Evolutionary conservation across 441 rosid species (phyloP).

Genomic region (Erysimum pusillum): DNA sequence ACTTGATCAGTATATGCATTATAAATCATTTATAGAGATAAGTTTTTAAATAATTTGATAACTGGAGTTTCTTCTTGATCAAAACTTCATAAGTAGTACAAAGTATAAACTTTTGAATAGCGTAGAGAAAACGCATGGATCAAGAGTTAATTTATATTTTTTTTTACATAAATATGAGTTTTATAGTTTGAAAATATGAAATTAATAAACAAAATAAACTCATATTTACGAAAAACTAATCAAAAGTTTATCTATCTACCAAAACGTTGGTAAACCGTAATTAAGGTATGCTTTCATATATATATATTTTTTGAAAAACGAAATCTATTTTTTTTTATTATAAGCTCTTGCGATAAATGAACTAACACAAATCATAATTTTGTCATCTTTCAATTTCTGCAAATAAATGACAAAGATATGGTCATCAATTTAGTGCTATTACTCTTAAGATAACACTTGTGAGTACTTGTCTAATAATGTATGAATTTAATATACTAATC

Average conservation of each 20-base stretch:
- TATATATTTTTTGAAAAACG: too few species aligned
- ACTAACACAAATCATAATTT: background rate
- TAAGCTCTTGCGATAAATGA: background rate
- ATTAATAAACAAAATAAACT: too few species aligned
- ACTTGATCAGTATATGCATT: conserved; percentile 3
- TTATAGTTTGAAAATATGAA: too few species aligned
- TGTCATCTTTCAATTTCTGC: background rate
- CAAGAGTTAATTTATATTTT: too few species aligned
- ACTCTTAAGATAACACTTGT: background rate
- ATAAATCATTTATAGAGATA: background rate
- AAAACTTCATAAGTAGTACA: background rate
- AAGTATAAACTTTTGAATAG: conserved; percentile 5
- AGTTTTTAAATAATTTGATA: background rate
- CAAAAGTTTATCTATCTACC: too few species aligned
- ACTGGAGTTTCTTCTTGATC: background rate
- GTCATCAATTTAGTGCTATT: background rate
- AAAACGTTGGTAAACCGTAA: background rate
- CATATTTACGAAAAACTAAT: too few species aligned
- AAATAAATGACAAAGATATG: background rate
- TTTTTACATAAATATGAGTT: too few species aligned
- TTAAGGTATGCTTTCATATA: background rate
- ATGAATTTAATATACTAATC: conserved; percentile 15
- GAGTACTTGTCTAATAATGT: conserved; percentile 2
- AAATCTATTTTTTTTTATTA: background rate
- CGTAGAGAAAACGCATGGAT: background rate